These are phyloP conservation scores for Leccinum boreale DNA, from an alignment of 768 basidiomycete genomes.

Conservation along the genomic window DNA sequence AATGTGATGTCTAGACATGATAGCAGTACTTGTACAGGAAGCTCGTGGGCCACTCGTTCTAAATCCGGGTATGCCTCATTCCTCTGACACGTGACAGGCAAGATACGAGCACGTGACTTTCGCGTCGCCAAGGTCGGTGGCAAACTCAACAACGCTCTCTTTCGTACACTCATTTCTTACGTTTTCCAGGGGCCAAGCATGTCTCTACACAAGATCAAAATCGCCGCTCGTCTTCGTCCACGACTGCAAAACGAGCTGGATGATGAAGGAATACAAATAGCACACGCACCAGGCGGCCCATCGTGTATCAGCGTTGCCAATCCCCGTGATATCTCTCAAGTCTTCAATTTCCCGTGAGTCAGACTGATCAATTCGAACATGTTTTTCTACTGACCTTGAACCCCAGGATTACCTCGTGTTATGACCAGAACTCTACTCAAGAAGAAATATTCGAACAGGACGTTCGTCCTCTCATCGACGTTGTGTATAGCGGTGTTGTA, in stretches of 20 bases:
- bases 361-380: background rate
- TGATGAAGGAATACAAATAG: conserved; percentile 57
- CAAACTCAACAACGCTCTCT: conserved; percentile 14
- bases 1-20: conserved; percentile 20
- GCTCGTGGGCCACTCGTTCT: background rate
- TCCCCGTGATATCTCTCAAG: conserved; percentile 61
- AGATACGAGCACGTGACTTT: conserved; percentile 23
- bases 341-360: conserved; percentile 77
- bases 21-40: background rate
- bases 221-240: conserved; percentile 70
- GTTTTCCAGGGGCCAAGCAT: conserved; percentile 6
- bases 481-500: conserved; percentile 75
- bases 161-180: background rate
- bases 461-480: conserved; percentile 73
- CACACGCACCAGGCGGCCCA: conserved; percentile 38
- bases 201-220: conserved; percentile 54
- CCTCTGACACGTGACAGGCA: background rate
- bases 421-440: conserved; percentile 67
- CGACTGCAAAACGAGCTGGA: conserved; percentile 57
- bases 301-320: conserved; percentile 65
- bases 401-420: conserved; percentile 68
- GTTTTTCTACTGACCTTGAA: background rate
- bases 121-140: conserved; percentile 24
- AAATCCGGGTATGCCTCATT: background rate
- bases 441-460: conserved; percentile 75